Percentiles rank a stretch among this genome's conserved stretches.
Conservation (phyloP, 2,329 filamentous ascomycete genomes). For the Penicillium sp. region DNA sequence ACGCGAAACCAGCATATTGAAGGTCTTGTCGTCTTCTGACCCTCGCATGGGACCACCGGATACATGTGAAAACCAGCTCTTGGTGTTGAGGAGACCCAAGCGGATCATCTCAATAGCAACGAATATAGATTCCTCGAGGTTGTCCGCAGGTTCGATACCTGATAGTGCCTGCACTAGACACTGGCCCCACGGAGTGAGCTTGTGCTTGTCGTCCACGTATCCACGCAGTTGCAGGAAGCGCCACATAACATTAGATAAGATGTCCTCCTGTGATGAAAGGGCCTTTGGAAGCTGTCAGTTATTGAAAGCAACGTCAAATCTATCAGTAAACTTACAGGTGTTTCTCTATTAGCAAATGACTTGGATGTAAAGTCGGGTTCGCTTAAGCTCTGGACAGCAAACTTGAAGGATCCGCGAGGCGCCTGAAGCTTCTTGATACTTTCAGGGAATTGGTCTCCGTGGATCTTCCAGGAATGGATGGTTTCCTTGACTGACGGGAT, state of each 20-base stretch:
- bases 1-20: conserved; percentile 73
- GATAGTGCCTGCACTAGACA: conserved; percentile 64
- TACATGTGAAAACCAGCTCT: conserved; percentile 53
- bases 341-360: conserved; percentile 54
- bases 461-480: conserved; percentile 64
- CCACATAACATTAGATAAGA: conserved; percentile 70
- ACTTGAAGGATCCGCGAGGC: conserved; percentile 28
- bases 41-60: conserved; percentile 53
- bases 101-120: conserved; percentile 78
- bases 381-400: conserved; percentile 55
- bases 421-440: conserved; percentile 27
- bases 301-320: neutral
- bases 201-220: conserved; percentile 70
- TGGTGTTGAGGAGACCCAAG: conserved; percentile 66
- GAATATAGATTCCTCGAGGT: conserved; percentile 68
- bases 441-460: conserved; percentile 45
- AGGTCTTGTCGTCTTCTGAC: conserved; percentile 65
- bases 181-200: conserved; percentile 73
- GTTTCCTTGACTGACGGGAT: conserved; percentile 47
- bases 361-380: conserved; percentile 61
- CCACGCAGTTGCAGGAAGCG: conserved; percentile 80
- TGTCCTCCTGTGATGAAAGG: conserved; percentile 59
- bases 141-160: conserved; percentile 48
- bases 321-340: conserved; percentile 25
- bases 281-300: conserved; percentile 25